Evolutionary conservation across 1,139 yeast genomes (phyloP), one percentile per base, ranked within the genome.

Genomic region (Protomyces inouyei): DNA sequence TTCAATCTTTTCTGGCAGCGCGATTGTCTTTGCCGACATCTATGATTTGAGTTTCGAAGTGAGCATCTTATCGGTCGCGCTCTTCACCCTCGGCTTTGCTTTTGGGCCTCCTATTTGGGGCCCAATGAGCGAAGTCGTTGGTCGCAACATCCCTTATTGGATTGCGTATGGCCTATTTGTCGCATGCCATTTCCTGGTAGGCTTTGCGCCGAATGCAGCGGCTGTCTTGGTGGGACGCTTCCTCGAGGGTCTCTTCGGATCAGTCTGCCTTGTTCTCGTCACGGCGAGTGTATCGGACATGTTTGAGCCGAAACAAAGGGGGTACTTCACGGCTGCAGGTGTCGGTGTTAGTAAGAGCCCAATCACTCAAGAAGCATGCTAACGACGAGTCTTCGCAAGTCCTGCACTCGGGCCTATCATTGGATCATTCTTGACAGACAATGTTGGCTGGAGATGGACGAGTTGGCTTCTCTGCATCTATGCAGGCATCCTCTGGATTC

Each of bases 361-460:
- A 5, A n/a, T 18, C 23, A 43, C 25, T 0, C 21, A 18, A 5
- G 5, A 18, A 43, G 48, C 12, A 10, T 6, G 25, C 25, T 43
- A 16, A 43, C 48, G 0, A 18, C 25, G 83, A 25, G 87, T 87
- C 46, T 86, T 88, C 70, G 79, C 71, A 64, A 91, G 91, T 65
- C 96, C 96, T 1, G 87, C 87, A 55, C 75, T 87, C 61, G 93
- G 95, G 55, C 96, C 96, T 23, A 82, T 87, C 72, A 91, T 91
- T 65, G 88, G 90, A 0, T 76, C 78, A 65, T 77, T 81, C 65
- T 60, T 69, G 37, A 60, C 60, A 2, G 57, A 67, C 9, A 43
- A 64, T 51, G 55, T 66, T 23, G 78, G 80, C 64, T 86, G 74
- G 78, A 82, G 80, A 77, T 83, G 82, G 90, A 83, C 76, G 74